Percentiles rank a stretch among this genome's conserved stretches.
phyloP scores from a whole-genome alignment of 441 rosid species.

The Erodium texanum region DNA sequence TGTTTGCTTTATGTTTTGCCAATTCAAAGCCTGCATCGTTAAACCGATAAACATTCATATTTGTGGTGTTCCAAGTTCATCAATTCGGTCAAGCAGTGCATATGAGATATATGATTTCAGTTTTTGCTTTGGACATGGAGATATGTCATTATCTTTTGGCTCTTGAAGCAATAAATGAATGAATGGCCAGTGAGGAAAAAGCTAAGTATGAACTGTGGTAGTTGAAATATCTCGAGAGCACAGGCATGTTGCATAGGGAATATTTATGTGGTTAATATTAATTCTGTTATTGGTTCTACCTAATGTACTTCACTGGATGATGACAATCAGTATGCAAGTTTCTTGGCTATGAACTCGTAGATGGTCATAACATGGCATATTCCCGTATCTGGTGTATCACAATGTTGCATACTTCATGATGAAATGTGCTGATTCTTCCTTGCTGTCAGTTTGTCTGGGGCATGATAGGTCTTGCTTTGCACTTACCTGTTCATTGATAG shows the following conservation, averaged over 20 bases:
- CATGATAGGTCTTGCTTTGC: conserved; percentile 6
- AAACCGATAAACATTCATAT: conserved; percentile 4
- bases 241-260: conserved; percentile 2
- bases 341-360: conserved; percentile 7
- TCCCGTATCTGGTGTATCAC: too few relatives aligned
- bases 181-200: too few relatives aligned
- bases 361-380: background rate
- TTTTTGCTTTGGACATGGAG: conserved; percentile 15
- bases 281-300: conserved; percentile 5
- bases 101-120: conserved; percentile 11
- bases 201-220: conserved; percentile 10
- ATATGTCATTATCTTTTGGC: conserved; percentile 9
- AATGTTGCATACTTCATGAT: too few relatives aligned
- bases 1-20: conserved; percentile 14
- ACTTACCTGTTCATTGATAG: background rate
- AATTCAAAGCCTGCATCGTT: conserved; percentile 16
- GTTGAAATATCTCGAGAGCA: background rate
- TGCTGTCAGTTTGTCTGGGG: too few relatives aligned
- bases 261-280: conserved; percentile 1
- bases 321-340: conserved; percentile 4
- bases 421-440: too few relatives aligned
- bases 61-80: conserved; percentile 13
- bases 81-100: conserved; percentile 12
- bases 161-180: too few relatives aligned
- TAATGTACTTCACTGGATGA: conserved; percentile 4